Conservation (phyloP, 441 rosid genomes). For the Euphorbia celastroides region DNA sequence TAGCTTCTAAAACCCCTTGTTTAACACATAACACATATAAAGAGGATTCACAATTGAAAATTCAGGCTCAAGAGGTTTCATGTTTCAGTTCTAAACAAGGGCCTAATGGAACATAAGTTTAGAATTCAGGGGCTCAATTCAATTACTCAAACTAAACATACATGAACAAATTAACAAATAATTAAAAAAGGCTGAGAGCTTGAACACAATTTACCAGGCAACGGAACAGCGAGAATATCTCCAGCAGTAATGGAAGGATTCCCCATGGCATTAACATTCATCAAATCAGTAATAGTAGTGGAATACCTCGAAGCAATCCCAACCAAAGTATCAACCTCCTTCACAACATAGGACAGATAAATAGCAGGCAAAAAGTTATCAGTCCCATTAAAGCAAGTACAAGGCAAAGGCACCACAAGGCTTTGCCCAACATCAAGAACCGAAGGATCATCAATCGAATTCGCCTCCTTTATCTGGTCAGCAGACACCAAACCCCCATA, state of each 20-base stretch:
- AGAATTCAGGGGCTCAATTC: too few relatives aligned
- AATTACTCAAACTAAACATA: too few relatives aligned
- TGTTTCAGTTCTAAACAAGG: not conserved
- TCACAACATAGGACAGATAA: constrained; percentile 79
- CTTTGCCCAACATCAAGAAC: constrained; percentile 63
- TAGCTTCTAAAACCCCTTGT: not conserved
- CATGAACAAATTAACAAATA: not conserved
- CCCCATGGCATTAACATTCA: constrained; percentile 92
- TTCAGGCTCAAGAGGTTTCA: not conserved
- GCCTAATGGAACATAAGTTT: too few relatives aligned
- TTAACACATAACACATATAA: not conserved
- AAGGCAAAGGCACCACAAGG: constrained; percentile 76
- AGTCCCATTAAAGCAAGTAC: constrained; percentile 85
- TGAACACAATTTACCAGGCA: constrained; percentile 46
- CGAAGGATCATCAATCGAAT: constrained; percentile 58
- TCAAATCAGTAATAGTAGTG: constrained; percentile 84
- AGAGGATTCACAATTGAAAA: not conserved
- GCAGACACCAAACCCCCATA: constrained; percentile 85
- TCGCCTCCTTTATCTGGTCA: constrained; percentile 85
- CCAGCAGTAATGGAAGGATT: constrained; percentile 56
- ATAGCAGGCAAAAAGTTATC: constrained; percentile 78
- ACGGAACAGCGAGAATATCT: constrained; percentile 79
- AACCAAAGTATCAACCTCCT: constrained; percentile 52
- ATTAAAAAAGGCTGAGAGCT: not conserved
- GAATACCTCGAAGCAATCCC: constrained; percentile 66